These are phyloP conservation scores for Wallacemonas sp. DNA, from an alignment of 208 protist genomes.

Conservation along the genomic window DNA sequence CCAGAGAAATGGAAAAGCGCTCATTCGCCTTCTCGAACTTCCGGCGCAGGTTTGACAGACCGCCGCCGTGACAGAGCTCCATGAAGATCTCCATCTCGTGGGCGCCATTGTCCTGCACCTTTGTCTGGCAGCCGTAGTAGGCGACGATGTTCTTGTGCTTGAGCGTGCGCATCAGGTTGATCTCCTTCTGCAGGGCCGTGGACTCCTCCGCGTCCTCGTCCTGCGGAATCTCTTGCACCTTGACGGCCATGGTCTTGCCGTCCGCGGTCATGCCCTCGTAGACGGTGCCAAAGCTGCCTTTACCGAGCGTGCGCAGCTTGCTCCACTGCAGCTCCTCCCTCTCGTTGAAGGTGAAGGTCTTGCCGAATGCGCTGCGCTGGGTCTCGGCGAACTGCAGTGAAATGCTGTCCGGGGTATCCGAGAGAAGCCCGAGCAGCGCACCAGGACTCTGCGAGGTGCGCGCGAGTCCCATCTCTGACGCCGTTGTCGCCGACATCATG, in stretches of 20 bases:
- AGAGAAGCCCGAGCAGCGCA: slow-evolving; percentile 3
- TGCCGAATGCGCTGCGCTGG: slow-evolving; percentile 19
- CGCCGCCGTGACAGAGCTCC: slow-evolving; percentile 88
- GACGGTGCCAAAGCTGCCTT: slow-evolving; percentile 86
- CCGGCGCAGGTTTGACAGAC: slow-evolving; percentile 52
- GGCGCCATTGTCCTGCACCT: slow-evolving; percentile 32
- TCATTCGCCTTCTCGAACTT: slow-evolving; percentile 77
- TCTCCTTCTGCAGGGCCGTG: slow-evolving; percentile 65
- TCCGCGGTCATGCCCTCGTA: slow-evolving; percentile 89
- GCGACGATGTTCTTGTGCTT: slow-evolving; percentile 88
- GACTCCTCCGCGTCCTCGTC: slow-evolving; percentile 63
- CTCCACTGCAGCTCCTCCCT: slow-evolving; percentile 71
- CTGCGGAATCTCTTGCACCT: slow-evolving; percentile 82
- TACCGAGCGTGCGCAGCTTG: slow-evolving; percentile 76
- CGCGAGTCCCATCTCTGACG: not conserved
- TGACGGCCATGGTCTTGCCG: slow-evolving; percentile 86
- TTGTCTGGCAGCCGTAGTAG: slow-evolving; percentile 90
- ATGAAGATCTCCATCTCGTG: slow-evolving; percentile 90
- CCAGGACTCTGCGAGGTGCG: slow-evolving; percentile 8
- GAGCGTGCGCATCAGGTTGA: slow-evolving; percentile 86
- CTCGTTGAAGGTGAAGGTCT: slow-evolving; percentile 46
- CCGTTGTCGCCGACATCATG: slow-evolving; percentile 1
- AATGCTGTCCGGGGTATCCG: slow-evolving; percentile 21
- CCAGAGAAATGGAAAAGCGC: slow-evolving; percentile 68
- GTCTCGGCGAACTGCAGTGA: slow-evolving; percentile 44